Evolutionary conservation across 1,139 yeast species (phyloP).

Genomic region (Pichia sp.): DNA sequence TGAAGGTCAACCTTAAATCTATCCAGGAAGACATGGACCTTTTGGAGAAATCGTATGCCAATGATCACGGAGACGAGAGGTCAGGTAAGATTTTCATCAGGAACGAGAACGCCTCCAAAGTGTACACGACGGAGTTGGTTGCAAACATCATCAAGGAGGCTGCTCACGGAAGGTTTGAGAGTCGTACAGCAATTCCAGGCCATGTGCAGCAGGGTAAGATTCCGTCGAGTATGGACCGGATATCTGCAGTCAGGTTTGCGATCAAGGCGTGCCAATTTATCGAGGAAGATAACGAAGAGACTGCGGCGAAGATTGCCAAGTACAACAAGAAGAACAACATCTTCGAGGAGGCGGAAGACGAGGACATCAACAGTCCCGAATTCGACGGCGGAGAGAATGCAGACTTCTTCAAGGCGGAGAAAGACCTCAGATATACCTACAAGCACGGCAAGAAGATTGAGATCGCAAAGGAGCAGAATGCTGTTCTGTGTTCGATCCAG

Average conservation of each 20-base stretch:
- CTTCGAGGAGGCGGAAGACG: not conserved
- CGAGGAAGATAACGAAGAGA: conserved; percentile 38
- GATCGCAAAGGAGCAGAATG: conserved; percentile 33
- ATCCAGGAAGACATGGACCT: conserved; percentile 73
- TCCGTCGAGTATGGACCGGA: conserved; percentile 77
- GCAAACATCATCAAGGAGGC: conserved; percentile 66
- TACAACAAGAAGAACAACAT: not conserved
- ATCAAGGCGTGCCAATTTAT: conserved; percentile 66
- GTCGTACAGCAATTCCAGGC: conserved; percentile 76
- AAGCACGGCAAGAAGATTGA: conserved; percentile 29
- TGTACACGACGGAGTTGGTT: conserved; percentile 60
- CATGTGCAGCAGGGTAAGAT: conserved; percentile 80
- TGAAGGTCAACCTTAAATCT: conserved; percentile 66
- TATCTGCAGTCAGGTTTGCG: conserved; percentile 65
- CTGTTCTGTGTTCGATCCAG: conserved; percentile 66
- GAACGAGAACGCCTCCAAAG: conserved; percentile 65
- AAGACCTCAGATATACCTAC: conserved; percentile 30
- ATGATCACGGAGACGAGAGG: conserved; percentile 76
- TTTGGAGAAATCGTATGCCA: conserved; percentile 61
- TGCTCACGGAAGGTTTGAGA: conserved; percentile 64
- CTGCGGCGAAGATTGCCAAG: conserved; percentile 25
- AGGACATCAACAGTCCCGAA: conserved; percentile 28
- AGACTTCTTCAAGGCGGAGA: conserved; percentile 31
- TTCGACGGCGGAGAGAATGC: conserved; percentile 33
- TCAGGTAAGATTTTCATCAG: conserved; percentile 71